Evolutionary conservation across 2,329 filamentous ascomycete genomes (phyloP).

Genomic region (Arthrinium phaeospermum): DNA sequence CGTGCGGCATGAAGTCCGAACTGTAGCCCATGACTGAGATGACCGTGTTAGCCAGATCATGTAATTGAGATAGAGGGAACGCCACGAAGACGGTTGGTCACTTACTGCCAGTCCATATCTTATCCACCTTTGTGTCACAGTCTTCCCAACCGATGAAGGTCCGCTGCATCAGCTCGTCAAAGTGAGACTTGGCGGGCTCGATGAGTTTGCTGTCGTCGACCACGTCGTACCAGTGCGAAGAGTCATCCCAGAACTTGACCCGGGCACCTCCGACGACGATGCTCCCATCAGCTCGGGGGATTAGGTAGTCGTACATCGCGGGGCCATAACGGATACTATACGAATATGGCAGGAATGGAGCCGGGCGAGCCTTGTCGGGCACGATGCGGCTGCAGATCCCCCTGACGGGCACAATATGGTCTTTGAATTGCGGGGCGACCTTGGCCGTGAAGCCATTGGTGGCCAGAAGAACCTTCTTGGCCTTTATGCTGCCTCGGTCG

Average conservation of each 20-base stretch:
- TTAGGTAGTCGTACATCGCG: constrained; percentile 22
- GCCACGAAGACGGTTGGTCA: neutral
- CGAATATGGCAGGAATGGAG: constrained; percentile 14
- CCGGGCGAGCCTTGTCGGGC: neutral
- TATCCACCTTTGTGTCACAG: constrained; percentile 40
- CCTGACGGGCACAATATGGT: constrained; percentile 39
- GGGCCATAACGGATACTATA: constrained; percentile 18
- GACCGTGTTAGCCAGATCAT: neutral
- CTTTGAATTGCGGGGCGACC: constrained; percentile 38
- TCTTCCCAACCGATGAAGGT: constrained; percentile 55
- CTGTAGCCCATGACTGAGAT: constrained; percentile 48
- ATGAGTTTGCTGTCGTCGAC: constrained; percentile 50
- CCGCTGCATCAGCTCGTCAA: constrained; percentile 54
- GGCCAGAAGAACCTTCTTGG: constrained; percentile 49
- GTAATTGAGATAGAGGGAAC: neutral
- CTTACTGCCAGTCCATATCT: constrained; percentile 38
- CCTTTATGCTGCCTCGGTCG: constrained; percentile 56
- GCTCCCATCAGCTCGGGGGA: constrained; percentile 46
- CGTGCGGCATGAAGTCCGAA: constrained; percentile 47
- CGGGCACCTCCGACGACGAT: constrained; percentile 45
- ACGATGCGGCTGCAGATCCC: constrained; percentile 33
- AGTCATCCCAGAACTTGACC: constrained; percentile 37
- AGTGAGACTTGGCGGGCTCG: constrained; percentile 46
- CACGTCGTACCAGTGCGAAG: constrained; percentile 49
- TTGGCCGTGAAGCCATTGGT: constrained; percentile 42